These are phyloP conservation scores for Ogataea glucozyma DNA, from an alignment of 805 yeast genomes.

Conservation along the genomic window DNA sequence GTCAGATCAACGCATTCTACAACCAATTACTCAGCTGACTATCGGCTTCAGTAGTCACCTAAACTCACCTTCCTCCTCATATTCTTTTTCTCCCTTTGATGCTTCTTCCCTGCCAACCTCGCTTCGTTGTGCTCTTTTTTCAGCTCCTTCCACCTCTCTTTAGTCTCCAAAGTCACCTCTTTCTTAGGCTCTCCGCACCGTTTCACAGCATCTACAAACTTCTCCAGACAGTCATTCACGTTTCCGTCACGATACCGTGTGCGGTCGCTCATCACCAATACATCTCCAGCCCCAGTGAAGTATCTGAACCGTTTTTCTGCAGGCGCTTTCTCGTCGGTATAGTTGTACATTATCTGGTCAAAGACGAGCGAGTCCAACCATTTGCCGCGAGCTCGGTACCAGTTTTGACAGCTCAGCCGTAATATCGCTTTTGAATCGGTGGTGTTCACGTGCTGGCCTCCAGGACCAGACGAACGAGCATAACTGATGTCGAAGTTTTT, in stretches of 20 bases:
- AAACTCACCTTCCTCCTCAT: constrained; percentile 21
- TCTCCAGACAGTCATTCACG: constrained; percentile 46
- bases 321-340: constrained; percentile 20
- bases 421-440: constrained; percentile 49
- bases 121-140: constrained; percentile 26
- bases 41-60: constrained; percentile 16
- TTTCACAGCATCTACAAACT: constrained; percentile 45
- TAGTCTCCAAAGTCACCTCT: constrained; percentile 43
- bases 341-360: constrained; percentile 34
- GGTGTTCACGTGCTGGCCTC: constrained; percentile 63
- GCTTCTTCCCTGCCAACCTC: constrained; percentile 25
- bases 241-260: constrained; percentile 47
- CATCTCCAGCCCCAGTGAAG: constrained; percentile 31
- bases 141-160: constrained; percentile 42
- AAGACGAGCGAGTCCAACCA: constrained; percentile 45
- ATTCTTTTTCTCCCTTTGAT: constrained; percentile 26
- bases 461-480: constrained; percentile 57
- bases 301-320: constrained; percentile 24
- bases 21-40: background rate
- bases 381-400: constrained; percentile 39
- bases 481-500: constrained; percentile 39
- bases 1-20: background rate
- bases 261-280: constrained; percentile 26
- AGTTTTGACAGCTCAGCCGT: constrained; percentile 36
- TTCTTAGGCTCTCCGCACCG: constrained; percentile 38